A percentile compares a stretch with the other conserved stretches of the same genome.
These are phyloP conservation scores for Dissophora globulifera DNA, from an alignment of 192 early-diverging fungal species.

Conservation along the genomic window DNA sequence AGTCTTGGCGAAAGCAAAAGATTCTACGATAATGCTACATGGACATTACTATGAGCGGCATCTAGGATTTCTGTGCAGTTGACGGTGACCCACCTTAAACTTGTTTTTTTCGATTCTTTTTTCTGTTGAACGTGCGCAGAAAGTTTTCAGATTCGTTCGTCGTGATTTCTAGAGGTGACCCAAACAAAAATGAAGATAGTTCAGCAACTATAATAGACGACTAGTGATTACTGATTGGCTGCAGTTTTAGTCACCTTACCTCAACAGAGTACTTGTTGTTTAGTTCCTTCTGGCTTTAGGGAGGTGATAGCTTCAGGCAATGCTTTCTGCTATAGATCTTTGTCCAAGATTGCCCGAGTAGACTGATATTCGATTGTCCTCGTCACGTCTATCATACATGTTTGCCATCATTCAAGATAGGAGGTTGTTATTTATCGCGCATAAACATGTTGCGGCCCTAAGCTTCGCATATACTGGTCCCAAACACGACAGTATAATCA, in stretches of 20 bases:
- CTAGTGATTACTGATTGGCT: background rate
- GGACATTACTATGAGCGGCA: background rate
- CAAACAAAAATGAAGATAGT: too few species aligned
- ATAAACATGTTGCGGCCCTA: too few species aligned
- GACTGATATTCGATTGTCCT: background rate
- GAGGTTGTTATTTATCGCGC: background rate
- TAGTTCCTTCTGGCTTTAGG: background rate
- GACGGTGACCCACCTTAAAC: background rate
- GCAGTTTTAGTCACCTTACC: background rate
- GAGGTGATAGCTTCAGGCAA: background rate
- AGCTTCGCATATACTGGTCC: too few species aligned
- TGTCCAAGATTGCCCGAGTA: background rate
- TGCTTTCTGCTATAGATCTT: background rate
- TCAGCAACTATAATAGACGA: too few species aligned
- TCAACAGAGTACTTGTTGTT: too few species aligned
- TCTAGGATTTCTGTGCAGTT: background rate
- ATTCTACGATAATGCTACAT: too few species aligned
- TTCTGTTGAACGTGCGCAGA: too few species aligned
- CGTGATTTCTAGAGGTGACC: too few species aligned
- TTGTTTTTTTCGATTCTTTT: background rate
- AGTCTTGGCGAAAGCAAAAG: background rate
- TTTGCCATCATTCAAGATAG: background rate
- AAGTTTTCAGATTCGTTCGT: too few species aligned
- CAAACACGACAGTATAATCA: too few species aligned
- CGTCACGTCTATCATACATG: background rate